phyloP scores from a whole-genome alignment of 179 eudicot species.

The Amaranthus tricolor region DNA sequence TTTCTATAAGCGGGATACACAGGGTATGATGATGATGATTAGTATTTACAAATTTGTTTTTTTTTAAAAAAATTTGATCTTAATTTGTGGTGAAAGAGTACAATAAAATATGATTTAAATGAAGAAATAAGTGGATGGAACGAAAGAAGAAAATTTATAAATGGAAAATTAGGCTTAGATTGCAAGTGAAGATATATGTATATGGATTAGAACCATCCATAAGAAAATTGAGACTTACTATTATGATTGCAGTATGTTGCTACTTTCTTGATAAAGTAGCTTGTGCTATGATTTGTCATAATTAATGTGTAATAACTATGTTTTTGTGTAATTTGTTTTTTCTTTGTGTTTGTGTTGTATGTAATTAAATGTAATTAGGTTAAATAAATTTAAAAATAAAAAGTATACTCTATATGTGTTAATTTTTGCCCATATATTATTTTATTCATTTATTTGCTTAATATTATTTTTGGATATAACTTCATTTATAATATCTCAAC shows the following conservation, averaged over 20 bases:
- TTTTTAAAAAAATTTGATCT: neutral
- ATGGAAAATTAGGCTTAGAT: slow-evolving; percentile 25
- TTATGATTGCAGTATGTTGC: slow-evolving; percentile 9
- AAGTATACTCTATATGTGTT: too few relatives aligned
- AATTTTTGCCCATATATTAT: too few relatives aligned
- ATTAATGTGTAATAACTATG: slow-evolving; percentile 20
- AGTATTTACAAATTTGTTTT: neutral
- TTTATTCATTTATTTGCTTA: too few relatives aligned
- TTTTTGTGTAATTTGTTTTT: neutral
- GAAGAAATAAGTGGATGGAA: neutral
- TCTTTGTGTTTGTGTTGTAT: neutral
- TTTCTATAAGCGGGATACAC: neutral
- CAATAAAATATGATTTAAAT: neutral
- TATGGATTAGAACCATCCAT: slow-evolving; percentile 1
- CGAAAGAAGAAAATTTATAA: too few relatives aligned
- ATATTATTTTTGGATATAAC: too few relatives aligned
- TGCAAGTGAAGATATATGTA: slow-evolving; percentile 30
- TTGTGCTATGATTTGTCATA: slow-evolving; percentile 20
- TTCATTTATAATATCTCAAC: too few relatives aligned
- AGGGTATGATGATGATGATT: neutral
- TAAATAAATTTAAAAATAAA: too few relatives aligned
- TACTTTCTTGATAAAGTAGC: slow-evolving; percentile 2
- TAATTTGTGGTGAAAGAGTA: too few relatives aligned
- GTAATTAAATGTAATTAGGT: too few relatives aligned
- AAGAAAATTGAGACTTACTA: slow-evolving; percentile 3